phyloP scores from a whole-genome alignment of 768 basidiomycete genomes.

The Pholiota microspora region DNA sequence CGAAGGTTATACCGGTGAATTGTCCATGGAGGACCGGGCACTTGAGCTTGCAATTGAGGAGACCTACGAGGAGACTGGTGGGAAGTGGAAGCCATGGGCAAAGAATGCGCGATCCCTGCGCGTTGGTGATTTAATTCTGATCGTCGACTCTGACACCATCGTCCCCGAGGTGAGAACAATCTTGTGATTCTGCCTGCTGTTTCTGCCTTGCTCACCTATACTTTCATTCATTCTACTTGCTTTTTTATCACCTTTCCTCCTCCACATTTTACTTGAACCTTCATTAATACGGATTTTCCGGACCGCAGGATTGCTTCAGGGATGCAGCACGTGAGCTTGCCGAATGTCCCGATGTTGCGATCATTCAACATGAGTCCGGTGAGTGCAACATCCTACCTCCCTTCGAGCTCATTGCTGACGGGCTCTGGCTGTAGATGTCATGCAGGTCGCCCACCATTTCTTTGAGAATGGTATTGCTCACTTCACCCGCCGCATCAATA shows the following conservation, averaged over 20 bases:
- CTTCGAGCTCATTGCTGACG: constrained; percentile 3
- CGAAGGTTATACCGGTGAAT: constrained; percentile 33
- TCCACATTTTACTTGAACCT: not conserved
- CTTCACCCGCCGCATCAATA: constrained; percentile 87
- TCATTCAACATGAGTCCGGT: constrained; percentile 90
- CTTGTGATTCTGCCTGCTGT: not conserved
- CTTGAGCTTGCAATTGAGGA: constrained; percentile 75
- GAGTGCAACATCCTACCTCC: constrained; percentile 13
- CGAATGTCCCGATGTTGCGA: constrained; percentile 79
- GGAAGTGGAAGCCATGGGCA: constrained; percentile 71
- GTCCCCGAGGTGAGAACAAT: constrained; percentile 58
- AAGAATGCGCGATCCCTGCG: constrained; percentile 73
- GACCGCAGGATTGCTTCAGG: constrained; percentile 74
- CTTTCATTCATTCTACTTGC: not conserved
- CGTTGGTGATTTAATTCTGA: constrained; percentile 75
- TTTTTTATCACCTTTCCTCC: not conserved
- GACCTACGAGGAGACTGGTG: constrained; percentile 54
- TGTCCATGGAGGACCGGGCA: constrained; percentile 66
- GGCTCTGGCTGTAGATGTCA: constrained; percentile 59
- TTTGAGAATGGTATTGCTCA: constrained; percentile 90
- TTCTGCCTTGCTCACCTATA: not conserved
- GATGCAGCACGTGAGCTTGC: constrained; percentile 86
- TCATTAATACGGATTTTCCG: constrained; percentile 2
- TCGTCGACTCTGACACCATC: constrained; percentile 80
- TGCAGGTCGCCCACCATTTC: constrained; percentile 88